These are phyloP conservation scores for Brachypodium distachyon DNA, from an alignment of 202 grass and related monocot genomes.

Conservation along the genomic window DNA sequence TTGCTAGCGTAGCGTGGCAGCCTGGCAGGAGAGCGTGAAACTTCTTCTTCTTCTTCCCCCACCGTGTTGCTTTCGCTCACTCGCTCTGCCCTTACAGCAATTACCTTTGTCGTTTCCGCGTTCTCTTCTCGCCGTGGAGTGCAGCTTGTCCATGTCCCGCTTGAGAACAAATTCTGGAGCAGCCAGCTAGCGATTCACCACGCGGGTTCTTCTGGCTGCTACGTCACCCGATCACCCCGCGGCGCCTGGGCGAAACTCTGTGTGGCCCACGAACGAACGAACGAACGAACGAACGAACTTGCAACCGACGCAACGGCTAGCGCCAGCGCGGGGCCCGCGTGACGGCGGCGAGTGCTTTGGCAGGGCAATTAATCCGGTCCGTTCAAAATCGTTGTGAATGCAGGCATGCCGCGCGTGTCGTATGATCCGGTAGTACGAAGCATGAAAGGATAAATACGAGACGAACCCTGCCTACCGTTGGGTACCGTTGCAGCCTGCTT, in stretches of 20 bases:
- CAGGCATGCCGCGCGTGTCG: no score
- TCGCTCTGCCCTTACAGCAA: no score
- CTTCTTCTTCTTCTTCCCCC: background rate
- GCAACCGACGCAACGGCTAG: conserved; percentile 23
- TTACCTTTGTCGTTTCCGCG: background rate
- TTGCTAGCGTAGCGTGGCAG: background rate
- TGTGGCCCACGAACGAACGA: no score
- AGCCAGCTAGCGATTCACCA: background rate
- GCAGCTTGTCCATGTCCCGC: background rate
- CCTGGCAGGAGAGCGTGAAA: background rate
- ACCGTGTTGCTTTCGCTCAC: background rate
- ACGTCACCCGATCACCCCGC: no score
- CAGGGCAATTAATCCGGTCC: background rate
- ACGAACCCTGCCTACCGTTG: background rate
- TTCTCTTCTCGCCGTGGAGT: background rate
- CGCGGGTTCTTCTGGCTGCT: no score
- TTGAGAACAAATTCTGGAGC: conserved; percentile 1
- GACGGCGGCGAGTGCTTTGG: background rate
- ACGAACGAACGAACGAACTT: no score
- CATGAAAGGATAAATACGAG: no score
- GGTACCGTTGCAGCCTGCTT: background rate
- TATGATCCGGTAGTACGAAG: background rate
- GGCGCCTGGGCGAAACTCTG: no score
- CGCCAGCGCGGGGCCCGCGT: background rate
- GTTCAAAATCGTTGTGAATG: background rate